phyloP scores from a whole-genome alignment of 495 filamentous ascomycete species.

The Hypoxylon perforatum region DNA sequence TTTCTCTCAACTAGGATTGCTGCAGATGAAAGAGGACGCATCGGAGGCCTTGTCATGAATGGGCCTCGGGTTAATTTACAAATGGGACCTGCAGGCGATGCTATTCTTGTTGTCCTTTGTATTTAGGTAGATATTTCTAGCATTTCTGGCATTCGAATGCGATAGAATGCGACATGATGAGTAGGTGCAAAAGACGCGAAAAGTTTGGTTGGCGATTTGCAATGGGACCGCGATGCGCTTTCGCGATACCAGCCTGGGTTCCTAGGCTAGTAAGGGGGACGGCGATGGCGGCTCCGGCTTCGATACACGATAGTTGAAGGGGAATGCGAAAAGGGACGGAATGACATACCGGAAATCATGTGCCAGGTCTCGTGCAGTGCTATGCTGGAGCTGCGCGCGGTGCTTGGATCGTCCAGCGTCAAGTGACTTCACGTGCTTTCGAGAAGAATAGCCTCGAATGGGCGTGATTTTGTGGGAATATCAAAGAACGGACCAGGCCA shows the following conservation, averaged over 20 bases:
- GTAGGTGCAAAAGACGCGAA: constrained; percentile 19
- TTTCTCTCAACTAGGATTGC: constrained; percentile 7
- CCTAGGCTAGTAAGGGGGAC: not conserved
- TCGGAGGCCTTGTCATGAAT: constrained; percentile 5
- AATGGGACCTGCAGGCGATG: constrained; percentile 15
- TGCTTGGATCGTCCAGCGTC: constrained; percentile 48
- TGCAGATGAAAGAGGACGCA: constrained; percentile 19
- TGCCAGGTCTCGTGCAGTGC: constrained; percentile 47
- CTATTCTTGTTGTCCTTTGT: not conserved
- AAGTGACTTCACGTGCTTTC: constrained; percentile 52
- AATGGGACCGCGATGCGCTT: constrained; percentile 5
- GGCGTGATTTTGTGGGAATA: constrained; percentile 45
- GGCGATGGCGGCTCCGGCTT: constrained; percentile 17
- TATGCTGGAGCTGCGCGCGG: constrained; percentile 28
- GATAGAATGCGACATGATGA: not conserved
- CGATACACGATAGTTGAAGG: constrained; percentile 6
- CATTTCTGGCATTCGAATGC: not conserved
- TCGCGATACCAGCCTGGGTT: constrained; percentile 4
- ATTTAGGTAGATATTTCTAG: not conserved
- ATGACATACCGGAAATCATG: constrained; percentile 47
- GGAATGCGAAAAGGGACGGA: constrained; percentile 9
- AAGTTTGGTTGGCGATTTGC: constrained; percentile 21
- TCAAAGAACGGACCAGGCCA: constrained; percentile 38
- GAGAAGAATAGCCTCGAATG: constrained; percentile 47
- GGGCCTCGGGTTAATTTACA: constrained; percentile 18